phyloP scores from a whole-genome alignment of 805 yeast species.

The Yarrowia yakushimensis region DNA sequence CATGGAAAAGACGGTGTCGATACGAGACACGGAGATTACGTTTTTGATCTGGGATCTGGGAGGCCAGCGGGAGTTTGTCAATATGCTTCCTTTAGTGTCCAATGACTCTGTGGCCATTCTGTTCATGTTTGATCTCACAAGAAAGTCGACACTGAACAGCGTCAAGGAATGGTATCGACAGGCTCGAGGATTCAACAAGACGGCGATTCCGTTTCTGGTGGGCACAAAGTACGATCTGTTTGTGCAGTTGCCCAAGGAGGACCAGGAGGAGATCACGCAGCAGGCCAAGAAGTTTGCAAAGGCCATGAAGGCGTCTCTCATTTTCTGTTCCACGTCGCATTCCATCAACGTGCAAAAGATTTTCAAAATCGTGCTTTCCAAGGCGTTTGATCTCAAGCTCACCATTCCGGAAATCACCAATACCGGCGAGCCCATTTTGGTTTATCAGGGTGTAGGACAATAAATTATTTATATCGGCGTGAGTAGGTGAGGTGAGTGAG shows the following conservation, averaged over 20 bases:
- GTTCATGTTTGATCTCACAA: conserved; percentile 84
- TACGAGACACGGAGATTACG: conserved; percentile 81
- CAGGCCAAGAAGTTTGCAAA: conserved; percentile 80
- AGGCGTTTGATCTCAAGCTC: conserved; percentile 81
- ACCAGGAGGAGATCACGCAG: conserved; percentile 78
- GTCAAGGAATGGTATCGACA: conserved; percentile 93
- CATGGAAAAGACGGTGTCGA: conserved; percentile 82
- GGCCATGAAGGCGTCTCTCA: conserved; percentile 80
- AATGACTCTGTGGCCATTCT: conserved; percentile 88
- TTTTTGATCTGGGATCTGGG: conserved; percentile 96
- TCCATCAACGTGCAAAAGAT: conserved; percentile 92
- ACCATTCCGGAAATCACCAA: conserved; percentile 79
- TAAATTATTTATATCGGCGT: conserved; percentile 6
- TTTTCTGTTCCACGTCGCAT: conserved; percentile 87
- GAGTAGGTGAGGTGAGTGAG: background rate
- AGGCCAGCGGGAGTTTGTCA: conserved; percentile 90
- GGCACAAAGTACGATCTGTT: conserved; percentile 94
- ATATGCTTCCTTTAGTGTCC: conserved; percentile 90
- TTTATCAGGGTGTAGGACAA: conserved; percentile 45
- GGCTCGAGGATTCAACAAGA: conserved; percentile 81
- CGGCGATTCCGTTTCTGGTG: conserved; percentile 84
- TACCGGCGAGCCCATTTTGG: conserved; percentile 86
- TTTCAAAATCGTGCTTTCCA: conserved; percentile 83
- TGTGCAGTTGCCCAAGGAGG: conserved; percentile 69
- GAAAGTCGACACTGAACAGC: conserved; percentile 81